These are phyloP conservation scores for Phtheirospermum japonicum DNA, from an alignment of 257 asterid genomes.

Conservation along the genomic window DNA sequence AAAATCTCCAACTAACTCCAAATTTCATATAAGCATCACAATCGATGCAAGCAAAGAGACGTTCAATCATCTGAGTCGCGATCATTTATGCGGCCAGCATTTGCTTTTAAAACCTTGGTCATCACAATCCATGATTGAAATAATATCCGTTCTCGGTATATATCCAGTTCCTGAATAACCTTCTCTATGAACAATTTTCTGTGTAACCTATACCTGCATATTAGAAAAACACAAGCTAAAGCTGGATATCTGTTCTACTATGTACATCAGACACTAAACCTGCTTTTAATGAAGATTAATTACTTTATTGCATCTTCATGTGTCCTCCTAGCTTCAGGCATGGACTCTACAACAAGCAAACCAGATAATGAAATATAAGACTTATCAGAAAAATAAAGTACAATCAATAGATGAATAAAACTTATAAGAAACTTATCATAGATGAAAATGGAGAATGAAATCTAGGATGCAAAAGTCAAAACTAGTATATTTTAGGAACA, in stretches of 20 bases:
- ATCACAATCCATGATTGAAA: constrained; percentile 38
- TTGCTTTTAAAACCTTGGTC: constrained; percentile 9
- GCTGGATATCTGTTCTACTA: constrained; percentile 4
- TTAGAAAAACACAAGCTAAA: constrained; percentile 7
- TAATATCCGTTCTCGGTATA: constrained; percentile 71
- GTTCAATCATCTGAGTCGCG: background rate
- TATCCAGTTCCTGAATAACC: constrained; percentile 73
- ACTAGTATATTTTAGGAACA: background rate
- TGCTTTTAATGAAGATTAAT: constrained; percentile 22
- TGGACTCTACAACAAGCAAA: constrained; percentile 51
- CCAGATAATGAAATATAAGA: constrained; percentile 5
- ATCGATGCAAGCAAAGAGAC: constrained; percentile 15
- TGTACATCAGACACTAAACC: constrained; percentile 4
- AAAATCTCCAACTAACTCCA: background rate
- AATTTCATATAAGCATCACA: background rate
- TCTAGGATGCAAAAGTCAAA: too few relatives aligned
- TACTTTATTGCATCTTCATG: constrained; percentile 86
- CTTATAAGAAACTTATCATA: constrained; percentile 21
- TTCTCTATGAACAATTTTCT: constrained; percentile 71
- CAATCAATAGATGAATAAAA: background rate
- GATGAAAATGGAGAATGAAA: too few relatives aligned
- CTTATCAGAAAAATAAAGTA: constrained; percentile 7
- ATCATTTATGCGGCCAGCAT: background rate
- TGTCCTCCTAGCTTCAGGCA: constrained; percentile 78
- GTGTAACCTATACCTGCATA: constrained; percentile 85